phyloP scores from a whole-genome alignment of 2,329 filamentous ascomycete species.

The Cercospora sojina region DNA sequence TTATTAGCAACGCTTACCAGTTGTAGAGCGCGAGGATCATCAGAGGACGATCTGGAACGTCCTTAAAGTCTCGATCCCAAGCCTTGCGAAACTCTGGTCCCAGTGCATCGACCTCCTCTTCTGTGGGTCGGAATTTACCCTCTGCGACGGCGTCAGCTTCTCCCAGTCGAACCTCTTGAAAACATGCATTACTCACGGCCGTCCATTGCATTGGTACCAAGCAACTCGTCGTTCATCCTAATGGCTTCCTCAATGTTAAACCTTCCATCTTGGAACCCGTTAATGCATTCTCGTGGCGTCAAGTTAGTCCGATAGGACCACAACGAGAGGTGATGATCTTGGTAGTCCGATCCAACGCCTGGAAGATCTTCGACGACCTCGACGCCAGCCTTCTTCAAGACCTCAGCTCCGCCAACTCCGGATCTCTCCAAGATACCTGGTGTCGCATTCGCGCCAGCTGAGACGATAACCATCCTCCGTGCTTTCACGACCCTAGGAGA shows the following conservation, averaged over 20 bases:
- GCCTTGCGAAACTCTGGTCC: constrained; percentile 54
- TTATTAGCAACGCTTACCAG: no score
- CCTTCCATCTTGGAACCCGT: constrained; percentile 53
- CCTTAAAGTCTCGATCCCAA: constrained; percentile 58
- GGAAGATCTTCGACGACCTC: constrained; percentile 36
- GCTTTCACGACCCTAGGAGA: constrained; percentile 48
- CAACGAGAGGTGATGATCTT: constrained; percentile 49
- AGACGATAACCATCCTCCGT: constrained; percentile 58
- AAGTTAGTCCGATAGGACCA: constrained; percentile 55
- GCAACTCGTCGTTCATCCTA: constrained; percentile 48
- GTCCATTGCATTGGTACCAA: constrained; percentile 61
- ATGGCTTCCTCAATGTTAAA: constrained; percentile 50
- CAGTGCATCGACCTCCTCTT: constrained; percentile 53
- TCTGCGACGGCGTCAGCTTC: constrained; percentile 28
- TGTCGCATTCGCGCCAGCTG: constrained; percentile 57
- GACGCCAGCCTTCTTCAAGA: constrained; percentile 45
- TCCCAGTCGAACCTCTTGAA: neutral
- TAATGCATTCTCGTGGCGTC: constrained; percentile 52
- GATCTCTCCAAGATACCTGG: constrained; percentile 61
- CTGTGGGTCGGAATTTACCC: constrained; percentile 57
- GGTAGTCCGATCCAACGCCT: constrained; percentile 34
- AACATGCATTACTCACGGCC: constrained; percentile 33
- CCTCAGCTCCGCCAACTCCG: constrained; percentile 54
- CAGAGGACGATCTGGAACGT: constrained; percentile 49
- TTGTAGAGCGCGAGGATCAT: constrained; percentile 47